Evolutionary conservation across 768 basidiomycete species (phyloP).

Genomic region (Russula sp.): DNA sequence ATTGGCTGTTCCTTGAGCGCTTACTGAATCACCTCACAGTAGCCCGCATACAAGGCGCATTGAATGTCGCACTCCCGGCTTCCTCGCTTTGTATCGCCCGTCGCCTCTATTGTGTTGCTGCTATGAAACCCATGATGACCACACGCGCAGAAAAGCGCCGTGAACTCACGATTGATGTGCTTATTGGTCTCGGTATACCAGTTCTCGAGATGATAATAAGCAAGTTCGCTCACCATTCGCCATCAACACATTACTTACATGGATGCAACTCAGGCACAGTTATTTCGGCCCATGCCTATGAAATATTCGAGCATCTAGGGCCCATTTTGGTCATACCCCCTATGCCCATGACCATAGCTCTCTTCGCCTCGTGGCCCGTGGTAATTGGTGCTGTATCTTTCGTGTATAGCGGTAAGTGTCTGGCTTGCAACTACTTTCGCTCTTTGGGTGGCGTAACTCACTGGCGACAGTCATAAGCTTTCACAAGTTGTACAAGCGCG

Average conservation of each 20-base stretch:
- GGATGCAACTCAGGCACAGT: not conserved
- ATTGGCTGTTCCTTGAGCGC: not conserved
- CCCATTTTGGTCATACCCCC: constrained; percentile 34
- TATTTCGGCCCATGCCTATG: not conserved
- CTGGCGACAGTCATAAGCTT: constrained; percentile 23
- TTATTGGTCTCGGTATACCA: constrained; percentile 26
- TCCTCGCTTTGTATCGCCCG: constrained; percentile 41
- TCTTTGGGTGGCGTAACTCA: not conserved
- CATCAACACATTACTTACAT: not conserved
- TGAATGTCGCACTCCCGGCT: constrained; percentile 33
- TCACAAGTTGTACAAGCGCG: constrained; percentile 24
- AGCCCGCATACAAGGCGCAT: constrained; percentile 31
- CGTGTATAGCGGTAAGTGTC: constrained; percentile 32
- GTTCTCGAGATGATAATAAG: not conserved
- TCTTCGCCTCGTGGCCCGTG: constrained; percentile 28
- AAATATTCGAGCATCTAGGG: constrained; percentile 34
- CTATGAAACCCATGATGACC: constrained; percentile 28
- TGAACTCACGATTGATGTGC: constrained; percentile 8
- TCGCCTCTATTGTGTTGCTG: constrained; percentile 40
- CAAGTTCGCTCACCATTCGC: not conserved
- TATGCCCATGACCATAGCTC: constrained; percentile 29
- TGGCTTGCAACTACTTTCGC: not conserved
- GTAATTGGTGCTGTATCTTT: constrained; percentile 25
- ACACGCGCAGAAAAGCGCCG: constrained; percentile 7
- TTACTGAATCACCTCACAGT: constrained; percentile 26